phyloP scores from a whole-genome alignment of 371 early-diverging fungal species.

The Zychaea mexicana region DNA sequence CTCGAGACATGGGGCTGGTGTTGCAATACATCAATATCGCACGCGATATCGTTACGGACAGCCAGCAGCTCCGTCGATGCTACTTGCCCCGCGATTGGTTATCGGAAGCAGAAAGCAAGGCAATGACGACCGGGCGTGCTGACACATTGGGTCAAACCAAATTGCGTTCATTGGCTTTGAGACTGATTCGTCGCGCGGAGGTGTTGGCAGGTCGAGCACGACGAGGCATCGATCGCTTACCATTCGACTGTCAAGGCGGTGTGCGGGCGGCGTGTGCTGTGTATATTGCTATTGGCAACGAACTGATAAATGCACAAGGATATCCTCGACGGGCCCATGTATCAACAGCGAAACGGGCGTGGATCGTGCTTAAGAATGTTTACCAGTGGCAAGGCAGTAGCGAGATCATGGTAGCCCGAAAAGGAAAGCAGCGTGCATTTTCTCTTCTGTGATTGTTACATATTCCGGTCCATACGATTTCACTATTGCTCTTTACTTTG shows the following conservation, averaged over 20 bases:
- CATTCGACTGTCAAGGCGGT: conserved; percentile 38
- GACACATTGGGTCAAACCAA: conserved; percentile 25
- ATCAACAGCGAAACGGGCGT: conserved; percentile 11
- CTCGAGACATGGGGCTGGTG: conserved; percentile 62
- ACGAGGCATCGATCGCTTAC: conserved; percentile 42
- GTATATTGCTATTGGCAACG: conserved; percentile 52
- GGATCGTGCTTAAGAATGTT: conserved; percentile 29
- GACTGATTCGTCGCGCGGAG: conserved; percentile 26
- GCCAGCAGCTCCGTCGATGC: conserved; percentile 46
- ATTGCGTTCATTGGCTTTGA: conserved; percentile 25
- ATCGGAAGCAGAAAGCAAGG: conserved; percentile 11
- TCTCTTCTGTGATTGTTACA: background rate
- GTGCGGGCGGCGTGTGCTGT: conserved; percentile 54
- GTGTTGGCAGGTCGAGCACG: conserved; percentile 25
- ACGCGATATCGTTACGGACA: conserved; percentile 63
- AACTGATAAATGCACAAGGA: conserved; percentile 18
- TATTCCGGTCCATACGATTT: no score
- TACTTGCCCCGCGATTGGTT: conserved; percentile 53
- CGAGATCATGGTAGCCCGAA: conserved; percentile 1
- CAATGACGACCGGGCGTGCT: conserved; percentile 23
- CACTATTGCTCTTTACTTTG: no score
- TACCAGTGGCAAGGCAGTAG: conserved; percentile 12
- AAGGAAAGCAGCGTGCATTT: conserved; percentile 21
- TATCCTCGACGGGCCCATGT: conserved; percentile 45
- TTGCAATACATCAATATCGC: conserved; percentile 65